Evolutionary conservation across 495 filamentous ascomycete species (phyloP).

Genomic region (Pyronema domesticum): DNA sequence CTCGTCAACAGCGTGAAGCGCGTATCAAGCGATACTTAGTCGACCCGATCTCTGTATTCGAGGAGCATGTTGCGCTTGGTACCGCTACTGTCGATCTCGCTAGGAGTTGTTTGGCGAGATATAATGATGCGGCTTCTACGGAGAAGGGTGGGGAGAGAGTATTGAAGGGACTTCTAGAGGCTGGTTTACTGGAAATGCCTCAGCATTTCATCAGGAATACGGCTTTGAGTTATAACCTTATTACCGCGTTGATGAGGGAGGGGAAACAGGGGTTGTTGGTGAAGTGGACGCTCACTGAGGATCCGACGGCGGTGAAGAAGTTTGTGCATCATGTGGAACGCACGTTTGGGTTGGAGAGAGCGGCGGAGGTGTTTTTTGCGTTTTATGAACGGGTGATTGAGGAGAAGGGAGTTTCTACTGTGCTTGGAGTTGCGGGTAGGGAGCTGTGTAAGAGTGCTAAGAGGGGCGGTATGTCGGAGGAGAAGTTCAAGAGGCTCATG

Average conservation of each 20-base stretch:
- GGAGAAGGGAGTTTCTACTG: background rate
- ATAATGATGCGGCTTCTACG: background rate
- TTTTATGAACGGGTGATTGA: background rate
- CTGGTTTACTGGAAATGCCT: background rate
- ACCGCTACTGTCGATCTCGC: background rate
- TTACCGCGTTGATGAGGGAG: background rate
- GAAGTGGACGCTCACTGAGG: background rate
- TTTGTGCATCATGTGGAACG: background rate
- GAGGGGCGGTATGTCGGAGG: background rate
- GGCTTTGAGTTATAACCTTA: background rate
- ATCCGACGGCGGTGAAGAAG: background rate
- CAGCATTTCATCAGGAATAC: background rate
- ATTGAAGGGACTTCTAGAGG: background rate
- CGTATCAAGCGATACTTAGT: background rate
- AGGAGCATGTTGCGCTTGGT: background rate
- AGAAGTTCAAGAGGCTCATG: background rate
- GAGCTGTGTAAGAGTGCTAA: background rate
- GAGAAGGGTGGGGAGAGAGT: background rate
- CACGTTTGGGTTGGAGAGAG: background rate
- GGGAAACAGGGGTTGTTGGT: background rate
- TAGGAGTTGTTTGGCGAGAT: background rate
- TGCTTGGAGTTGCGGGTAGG: background rate
- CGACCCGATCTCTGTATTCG: constrained; percentile 1
- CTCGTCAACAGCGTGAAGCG: background rate
- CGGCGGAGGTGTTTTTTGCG: background rate